Conservation (phyloP, 768 basidiomycete genomes). For the Leucocoprinus leucothites region DNA sequence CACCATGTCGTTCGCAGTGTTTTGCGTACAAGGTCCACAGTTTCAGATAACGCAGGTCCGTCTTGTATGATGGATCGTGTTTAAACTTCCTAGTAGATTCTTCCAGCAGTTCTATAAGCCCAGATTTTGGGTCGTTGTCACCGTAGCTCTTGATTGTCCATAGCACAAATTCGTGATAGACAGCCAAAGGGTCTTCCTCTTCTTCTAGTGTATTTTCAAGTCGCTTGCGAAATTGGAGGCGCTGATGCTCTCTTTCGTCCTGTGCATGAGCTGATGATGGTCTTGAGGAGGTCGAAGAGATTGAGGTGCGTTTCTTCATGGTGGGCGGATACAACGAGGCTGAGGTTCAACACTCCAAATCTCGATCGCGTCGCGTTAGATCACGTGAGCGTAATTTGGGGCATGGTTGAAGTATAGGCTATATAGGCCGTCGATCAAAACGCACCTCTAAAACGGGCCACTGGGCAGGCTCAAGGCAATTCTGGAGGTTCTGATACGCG, state of each 20-base stretch:
- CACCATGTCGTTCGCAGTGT: constrained; percentile 67
- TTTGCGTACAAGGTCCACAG: constrained; percentile 88
- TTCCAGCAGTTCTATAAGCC: constrained; percentile 78
- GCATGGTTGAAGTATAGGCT: no score
- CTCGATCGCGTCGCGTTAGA: constrained; percentile 7
- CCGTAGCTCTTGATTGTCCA: constrained; percentile 86
- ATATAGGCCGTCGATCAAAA: no score
- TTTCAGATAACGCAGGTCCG: constrained; percentile 87
- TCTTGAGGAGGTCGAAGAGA: background rate
- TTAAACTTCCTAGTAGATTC: constrained; percentile 81
- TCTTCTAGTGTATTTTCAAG: constrained; percentile 57
- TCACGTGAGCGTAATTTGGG: background rate
- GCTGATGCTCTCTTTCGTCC: constrained; percentile 26
- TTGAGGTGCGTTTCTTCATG: constrained; percentile 9
- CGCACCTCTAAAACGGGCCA: no score
- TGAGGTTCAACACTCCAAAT: background rate
- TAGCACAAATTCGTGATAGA: constrained; percentile 83
- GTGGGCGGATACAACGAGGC: background rate
- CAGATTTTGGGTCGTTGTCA: constrained; percentile 64
- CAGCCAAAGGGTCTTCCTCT: constrained; percentile 84
- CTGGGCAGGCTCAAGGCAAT: no score
- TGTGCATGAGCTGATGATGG: background rate
- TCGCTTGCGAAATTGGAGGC: constrained; percentile 32
- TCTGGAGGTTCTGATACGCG: no score
- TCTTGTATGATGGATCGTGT: constrained; percentile 79